phyloP scores from a whole-genome alignment of 2,329 filamentous ascomycete species.

The Aspergillus pseudonomiae region DNA sequence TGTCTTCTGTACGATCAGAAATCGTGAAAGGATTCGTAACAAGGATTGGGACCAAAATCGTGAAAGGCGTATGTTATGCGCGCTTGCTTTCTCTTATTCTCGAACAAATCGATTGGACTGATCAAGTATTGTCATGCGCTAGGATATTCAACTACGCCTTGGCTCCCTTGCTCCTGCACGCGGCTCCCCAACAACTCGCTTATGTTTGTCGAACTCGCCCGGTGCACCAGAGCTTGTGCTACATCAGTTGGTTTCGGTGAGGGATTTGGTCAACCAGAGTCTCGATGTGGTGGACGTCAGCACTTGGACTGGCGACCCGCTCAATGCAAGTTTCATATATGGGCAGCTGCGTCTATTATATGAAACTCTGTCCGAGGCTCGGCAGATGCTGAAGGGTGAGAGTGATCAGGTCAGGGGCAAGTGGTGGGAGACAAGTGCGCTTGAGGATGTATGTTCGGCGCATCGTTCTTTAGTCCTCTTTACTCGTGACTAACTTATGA shows the following conservation, averaged over 20 bases:
- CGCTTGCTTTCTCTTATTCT: not conserved
- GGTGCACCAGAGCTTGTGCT: slow-evolving; percentile 63
- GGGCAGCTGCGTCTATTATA: slow-evolving; percentile 61
- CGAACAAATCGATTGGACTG: not conserved
- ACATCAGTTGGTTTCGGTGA: slow-evolving; percentile 69
- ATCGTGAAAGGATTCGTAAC: slow-evolving; percentile 91
- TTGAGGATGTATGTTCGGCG: slow-evolving; percentile 57
- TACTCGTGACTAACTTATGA: not conserved
- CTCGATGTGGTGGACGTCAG: slow-evolving; percentile 82
- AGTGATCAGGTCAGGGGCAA: slow-evolving; percentile 52
- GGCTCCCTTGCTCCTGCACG: slow-evolving; percentile 53
- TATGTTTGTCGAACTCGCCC: slow-evolving; percentile 56
- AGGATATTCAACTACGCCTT: slow-evolving; percentile 78
- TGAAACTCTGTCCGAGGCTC: slow-evolving; percentile 65
- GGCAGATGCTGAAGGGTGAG: slow-evolving; percentile 59
- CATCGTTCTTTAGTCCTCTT: not conserved
- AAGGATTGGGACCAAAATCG: slow-evolving; percentile 83
- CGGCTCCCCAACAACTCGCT: slow-evolving; percentile 54
- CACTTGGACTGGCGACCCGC: slow-evolving; percentile 69
- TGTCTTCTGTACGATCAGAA: slow-evolving; percentile 86
- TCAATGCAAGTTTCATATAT: slow-evolving; percentile 59
- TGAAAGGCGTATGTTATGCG: slow-evolving; percentile 73
- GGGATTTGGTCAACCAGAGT: slow-evolving; percentile 78
- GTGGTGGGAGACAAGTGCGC: slow-evolving; percentile 60
- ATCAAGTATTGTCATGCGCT: slow-evolving; percentile 9